Base-by-base conservation (phyloP, 1,284 basidiomycete genomes). In the Naganishia sp. region DNA sequence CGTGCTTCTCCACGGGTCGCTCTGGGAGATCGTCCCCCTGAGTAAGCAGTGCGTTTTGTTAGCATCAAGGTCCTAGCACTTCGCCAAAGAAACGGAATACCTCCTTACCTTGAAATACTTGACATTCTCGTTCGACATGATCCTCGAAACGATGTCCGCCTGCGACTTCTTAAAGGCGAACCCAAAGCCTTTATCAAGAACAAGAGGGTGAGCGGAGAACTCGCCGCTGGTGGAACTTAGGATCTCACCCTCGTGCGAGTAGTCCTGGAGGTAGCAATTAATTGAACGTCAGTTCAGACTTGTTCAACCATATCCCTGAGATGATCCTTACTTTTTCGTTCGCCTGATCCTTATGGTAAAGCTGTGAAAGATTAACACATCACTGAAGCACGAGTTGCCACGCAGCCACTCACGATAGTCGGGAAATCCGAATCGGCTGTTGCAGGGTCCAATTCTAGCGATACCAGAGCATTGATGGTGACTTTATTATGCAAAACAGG, bases 361-460 rank as follows among this genome's bases (percentile, higher is more conserved):
- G 28, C 28, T 28, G 28, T 28, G 28, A 28, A 28, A 28, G 28
- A 28, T 28, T 28, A 55, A 33, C 16, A 49, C 21, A 7, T 16
- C 25, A 28, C 15, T 23, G 16, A 36, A 44, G 21, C 9, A 53
- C n/a, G 7, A 53, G 16, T 39, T 15, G 6, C 18, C n/a, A 21
- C 31, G 21, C 23, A 43, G 55, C 28, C 5, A 28, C 28, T 28
- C 36, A 65, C 65, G 57, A 75, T 72, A 13, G 72, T 63, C 18
- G 73, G 73, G 70, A 75, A 75, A 56, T 75, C 74, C 2, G 73
- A 74, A 55, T 75, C 73, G 56, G 73, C 72, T 10, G 74, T 75
- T 5, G 72, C 73, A 10, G 73, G 73, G 57, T 75, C 74, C 21
- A 75, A 67, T 10, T 69, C 72, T 54, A 75, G 48, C 16, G 68